A percentile compares a stretch with the other conserved stretches of the same genome.
phyloP scores from a whole-genome alignment of 768 basidiomycete species.

The Phaffia australis region DNA sequence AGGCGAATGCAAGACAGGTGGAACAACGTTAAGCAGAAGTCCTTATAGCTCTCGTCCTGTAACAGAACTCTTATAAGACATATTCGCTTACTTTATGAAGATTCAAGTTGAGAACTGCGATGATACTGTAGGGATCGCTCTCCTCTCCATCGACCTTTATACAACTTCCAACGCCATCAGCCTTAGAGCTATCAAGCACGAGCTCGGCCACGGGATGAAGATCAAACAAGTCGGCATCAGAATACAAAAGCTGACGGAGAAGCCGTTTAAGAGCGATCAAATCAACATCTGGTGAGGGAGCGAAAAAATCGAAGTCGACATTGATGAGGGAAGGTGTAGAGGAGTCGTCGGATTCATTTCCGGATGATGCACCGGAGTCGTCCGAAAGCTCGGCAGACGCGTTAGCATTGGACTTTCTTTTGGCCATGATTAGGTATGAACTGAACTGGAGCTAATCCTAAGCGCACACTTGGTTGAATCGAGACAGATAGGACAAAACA shows the following conservation, averaged over 20 bases:
- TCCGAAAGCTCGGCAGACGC: too few relatives aligned
- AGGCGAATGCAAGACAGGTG: not conserved
- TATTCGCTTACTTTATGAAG: conserved; percentile 49
- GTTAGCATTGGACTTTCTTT: too few relatives aligned
- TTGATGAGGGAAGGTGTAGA: conserved; percentile 47
- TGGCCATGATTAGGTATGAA: too few relatives aligned
- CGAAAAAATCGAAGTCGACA: conserved; percentile 90
- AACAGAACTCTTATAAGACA: not conserved
- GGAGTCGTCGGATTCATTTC: conserved; percentile 10
- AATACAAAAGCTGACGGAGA: conserved; percentile 50
- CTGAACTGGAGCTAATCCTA: too few relatives aligned
- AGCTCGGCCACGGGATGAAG: conserved; percentile 68
- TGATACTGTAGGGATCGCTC: conserved; percentile 79
- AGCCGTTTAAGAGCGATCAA: conserved; percentile 52
- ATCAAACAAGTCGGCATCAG: conserved; percentile 64
- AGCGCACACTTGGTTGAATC: too few relatives aligned
- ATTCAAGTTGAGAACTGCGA: conserved; percentile 72
- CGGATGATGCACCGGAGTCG: not conserved
- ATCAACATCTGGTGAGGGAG: conserved; percentile 76
- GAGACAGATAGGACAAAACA: too few relatives aligned
- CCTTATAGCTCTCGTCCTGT: not conserved
- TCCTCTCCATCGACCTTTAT: conserved; percentile 84
- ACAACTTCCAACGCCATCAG: conserved; percentile 63
- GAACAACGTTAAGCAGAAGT: not conserved
- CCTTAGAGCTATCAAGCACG: conserved; percentile 51